A percentile compares a stretch with the other conserved stretches of the same genome.
phyloP scores from a whole-genome alignment of 2,329 filamentous ascomycete species.

The Xylariales sp. region DNA sequence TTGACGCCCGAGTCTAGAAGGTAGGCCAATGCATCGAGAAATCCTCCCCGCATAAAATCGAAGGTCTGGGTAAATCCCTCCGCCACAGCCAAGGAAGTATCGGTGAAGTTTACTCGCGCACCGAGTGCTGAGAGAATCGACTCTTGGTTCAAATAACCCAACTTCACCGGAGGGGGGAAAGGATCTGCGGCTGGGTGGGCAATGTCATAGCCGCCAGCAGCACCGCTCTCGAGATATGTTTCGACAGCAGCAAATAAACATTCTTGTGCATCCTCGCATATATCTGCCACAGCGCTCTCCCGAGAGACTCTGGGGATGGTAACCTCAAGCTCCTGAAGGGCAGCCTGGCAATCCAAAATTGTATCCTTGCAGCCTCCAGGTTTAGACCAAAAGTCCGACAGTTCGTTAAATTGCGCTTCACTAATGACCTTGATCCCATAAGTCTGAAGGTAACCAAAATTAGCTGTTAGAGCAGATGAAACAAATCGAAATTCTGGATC shows the following conservation, averaged over 20 bases:
- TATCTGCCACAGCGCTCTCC: not conserved
- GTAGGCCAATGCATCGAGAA: conserved; percentile 41
- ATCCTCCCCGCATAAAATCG: conserved; percentile 27
- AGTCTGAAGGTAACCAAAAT: too few species aligned
- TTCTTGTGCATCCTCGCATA: conserved; percentile 6
- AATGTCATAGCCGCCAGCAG: conserved; percentile 13
- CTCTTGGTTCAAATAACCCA: conserved; percentile 52
- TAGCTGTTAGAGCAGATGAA: too few species aligned
- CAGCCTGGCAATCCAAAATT: conserved; percentile 5
- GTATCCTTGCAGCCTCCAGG: conserved; percentile 7
- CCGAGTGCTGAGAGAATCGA: conserved; percentile 55
- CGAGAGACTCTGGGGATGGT: not conserved
- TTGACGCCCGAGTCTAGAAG: conserved; percentile 52
- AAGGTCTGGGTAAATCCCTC: conserved; percentile 34
- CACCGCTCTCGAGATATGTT: not conserved
- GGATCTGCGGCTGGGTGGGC: conserved; percentile 39
- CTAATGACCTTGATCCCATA: conserved; percentile 8
- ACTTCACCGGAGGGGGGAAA: conserved; percentile 42
- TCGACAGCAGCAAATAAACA: not conserved
- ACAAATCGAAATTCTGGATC: too few species aligned
- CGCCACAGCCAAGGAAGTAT: conserved; percentile 35
- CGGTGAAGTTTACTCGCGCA: conserved; percentile 55
- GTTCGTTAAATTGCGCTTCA: conserved; percentile 2
- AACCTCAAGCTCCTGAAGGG: conserved; percentile 4
- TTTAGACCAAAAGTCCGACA: conserved; percentile 4